Base-by-base conservation (phyloP, 202 grass and related monocot genomes). In the Bolboschoenoplectus hybrid region DNA sequence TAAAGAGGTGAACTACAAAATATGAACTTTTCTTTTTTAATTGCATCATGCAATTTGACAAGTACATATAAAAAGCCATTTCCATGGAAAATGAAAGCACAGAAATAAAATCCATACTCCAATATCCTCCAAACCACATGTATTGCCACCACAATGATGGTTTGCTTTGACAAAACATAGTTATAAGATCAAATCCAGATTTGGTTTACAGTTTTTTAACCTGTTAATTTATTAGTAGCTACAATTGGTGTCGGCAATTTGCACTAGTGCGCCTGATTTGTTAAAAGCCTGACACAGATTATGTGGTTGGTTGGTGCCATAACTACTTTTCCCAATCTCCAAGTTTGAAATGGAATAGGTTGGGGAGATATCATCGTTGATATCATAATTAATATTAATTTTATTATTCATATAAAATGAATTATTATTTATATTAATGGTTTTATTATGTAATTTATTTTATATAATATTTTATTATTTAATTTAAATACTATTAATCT, bases 111-210 rank as follows among this genome's bases (percentile, higher is more conserved):
- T 13, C 35, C 74, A 58, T 57, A 1, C 34, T 79, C 5, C 5
- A 55, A n/a, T 57, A 1, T 14, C 14, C 34, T 78, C 19, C 19
- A 57, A 57, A 39, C 49, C 35, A 79, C 39, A 52, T n/a, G 12
- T 17, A 39, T 58, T 57, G 51, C 74, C 11, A 39, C 13, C 12
- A 8, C 13, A 53, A 78, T 58, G 74, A 77, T 77, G 52, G 14
- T 58, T 75, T 58, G n/a, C 52, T 79, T 58, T 58, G 74, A 79
- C 75, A 79, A 79, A 79, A 39, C 52, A 41, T 58, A 19, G 51
- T 41, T 19, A 58, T 52, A 58, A 79, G 50, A 79, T 79, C 75
- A 60, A 79, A 79, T 9, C 35, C 7, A 36, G 75, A 79, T 60
- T 79, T 79, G 6, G 53, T 58, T 60, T 46, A 19, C 1, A 40